Conservation (phyloP, 2,329 filamentous ascomycete species). For the Sphaceloma murrayae region DNA sequence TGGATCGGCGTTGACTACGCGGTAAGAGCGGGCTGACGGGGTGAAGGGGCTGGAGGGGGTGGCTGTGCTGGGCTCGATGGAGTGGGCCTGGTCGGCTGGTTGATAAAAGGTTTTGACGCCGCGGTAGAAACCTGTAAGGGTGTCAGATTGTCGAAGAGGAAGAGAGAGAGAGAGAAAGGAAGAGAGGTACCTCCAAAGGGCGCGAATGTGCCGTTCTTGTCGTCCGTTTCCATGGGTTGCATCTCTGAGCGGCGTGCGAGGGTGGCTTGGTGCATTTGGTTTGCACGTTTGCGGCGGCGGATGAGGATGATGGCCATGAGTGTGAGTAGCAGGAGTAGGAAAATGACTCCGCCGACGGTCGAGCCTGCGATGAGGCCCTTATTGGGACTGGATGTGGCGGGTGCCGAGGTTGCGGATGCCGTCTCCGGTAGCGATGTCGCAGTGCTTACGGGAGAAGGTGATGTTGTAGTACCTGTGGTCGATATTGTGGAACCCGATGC, state of each 20-base stretch:
- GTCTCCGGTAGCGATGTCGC: neutral
- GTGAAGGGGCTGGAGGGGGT: neutral
- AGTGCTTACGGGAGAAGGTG: neutral
- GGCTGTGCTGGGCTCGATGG: neutral
- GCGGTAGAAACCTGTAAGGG: constrained; percentile 8
- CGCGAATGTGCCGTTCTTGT: constrained; percentile 8
- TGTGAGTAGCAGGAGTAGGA: constrained; percentile 8
- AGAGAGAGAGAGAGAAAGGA: no score
- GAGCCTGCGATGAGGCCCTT: constrained; percentile 12
- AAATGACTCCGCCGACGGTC: constrained; percentile 1
- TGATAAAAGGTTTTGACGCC: constrained; percentile 10
- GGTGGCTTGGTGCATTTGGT: constrained; percentile 11
- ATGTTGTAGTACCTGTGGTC: neutral
- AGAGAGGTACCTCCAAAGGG: constrained; percentile 16
- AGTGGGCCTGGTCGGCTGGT: neutral
- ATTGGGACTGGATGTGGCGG: neutral
- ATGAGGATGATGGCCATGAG: constrained; percentile 2
- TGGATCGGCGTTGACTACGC: constrained; percentile 14
- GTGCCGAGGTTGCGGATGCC: neutral
- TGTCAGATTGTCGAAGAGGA: no score
- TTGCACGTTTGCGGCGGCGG: constrained; percentile 3
- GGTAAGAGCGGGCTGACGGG: constrained; percentile 6
- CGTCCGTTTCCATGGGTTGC: constrained; percentile 7
- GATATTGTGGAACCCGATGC: neutral
- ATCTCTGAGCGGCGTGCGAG: constrained; percentile 6